Conservation (phyloP, 2,329 filamentous ascomycete species). For the Madurella fahalii region DNA sequence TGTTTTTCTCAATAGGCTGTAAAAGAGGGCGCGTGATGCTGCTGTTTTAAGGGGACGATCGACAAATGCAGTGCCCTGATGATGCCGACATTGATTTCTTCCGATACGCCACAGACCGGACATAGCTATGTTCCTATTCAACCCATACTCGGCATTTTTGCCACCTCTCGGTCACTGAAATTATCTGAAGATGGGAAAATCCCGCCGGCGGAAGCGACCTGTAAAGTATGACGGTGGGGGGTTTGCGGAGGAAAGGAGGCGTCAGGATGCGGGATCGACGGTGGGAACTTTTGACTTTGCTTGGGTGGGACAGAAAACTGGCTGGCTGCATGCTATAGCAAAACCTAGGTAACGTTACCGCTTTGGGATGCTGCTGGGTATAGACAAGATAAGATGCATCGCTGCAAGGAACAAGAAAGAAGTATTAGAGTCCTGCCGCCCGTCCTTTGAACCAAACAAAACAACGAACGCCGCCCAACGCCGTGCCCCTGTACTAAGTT, state of each 20-base stretch:
- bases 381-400: neutral
- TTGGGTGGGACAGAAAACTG: neutral
- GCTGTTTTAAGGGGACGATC: neutral
- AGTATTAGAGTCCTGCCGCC: neutral
- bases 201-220: too few species aligned
- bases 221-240: too few species aligned
- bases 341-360: too few species aligned
- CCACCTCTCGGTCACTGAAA: too few species aligned
- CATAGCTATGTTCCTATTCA: neutral
- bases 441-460: too few species aligned
- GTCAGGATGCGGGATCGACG: too few species aligned
- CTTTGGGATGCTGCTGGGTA: neutral
- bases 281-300: too few species aligned
- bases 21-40: slow-evolving; percentile 14
- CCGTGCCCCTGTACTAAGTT: neutral
- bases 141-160: neutral
- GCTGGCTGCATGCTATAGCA: neutral
- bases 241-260: too few species aligned
- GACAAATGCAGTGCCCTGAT: neutral
- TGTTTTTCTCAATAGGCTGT: slow-evolving; percentile 30
- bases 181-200: too few species aligned
- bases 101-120: neutral
- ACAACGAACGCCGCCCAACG: neutral
- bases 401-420: neutral
- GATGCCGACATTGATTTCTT: neutral